A percentile compares a stretch with the other conserved stretches of the same genome.
Conservation (phyloP, 2,329 filamentous ascomycete genomes). For the Aspergillus persii region DNA sequence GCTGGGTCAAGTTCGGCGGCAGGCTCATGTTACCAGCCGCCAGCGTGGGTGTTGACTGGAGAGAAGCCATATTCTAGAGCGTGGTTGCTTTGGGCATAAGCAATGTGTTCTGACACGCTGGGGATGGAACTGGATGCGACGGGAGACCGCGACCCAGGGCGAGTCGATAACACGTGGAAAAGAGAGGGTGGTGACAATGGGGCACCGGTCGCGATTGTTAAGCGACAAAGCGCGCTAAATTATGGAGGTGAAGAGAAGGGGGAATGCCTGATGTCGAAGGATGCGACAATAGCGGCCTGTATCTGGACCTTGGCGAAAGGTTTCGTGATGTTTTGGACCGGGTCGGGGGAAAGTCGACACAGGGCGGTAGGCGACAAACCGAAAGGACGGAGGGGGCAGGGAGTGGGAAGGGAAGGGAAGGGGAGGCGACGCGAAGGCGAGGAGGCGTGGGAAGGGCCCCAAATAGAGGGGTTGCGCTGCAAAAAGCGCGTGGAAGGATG, state of each 20-base stretch:
- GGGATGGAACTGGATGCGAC: conserved; percentile 19
- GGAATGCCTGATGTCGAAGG: conserved; percentile 20
- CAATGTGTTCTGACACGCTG: conserved; percentile 16
- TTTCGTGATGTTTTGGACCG: conserved; percentile 31
- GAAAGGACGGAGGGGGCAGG: conserved; percentile 18
- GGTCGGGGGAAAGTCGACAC: conserved; percentile 12
- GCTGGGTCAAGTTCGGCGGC: conserved; percentile 67
- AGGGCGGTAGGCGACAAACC: conserved; percentile 22
- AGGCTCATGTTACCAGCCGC: conserved; percentile 64
- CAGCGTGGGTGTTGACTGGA: conserved; percentile 69
- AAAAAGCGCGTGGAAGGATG: conserved; percentile 31
- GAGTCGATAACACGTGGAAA: conserved; percentile 19
- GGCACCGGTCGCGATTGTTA: conserved; percentile 25
- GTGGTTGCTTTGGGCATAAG: conserved; percentile 32
- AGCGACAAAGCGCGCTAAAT: conserved; percentile 21
- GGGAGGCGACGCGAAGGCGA: conserved; percentile 18
- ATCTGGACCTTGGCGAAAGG: conserved; percentile 34
- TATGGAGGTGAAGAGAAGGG: conserved; percentile 19
- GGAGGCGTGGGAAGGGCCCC: conserved; percentile 17
- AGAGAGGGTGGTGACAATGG: conserved; percentile 11
- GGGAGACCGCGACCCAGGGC: conserved; percentile 16
- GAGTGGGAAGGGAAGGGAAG: conserved; percentile 13
- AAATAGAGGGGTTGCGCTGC: conserved; percentile 26
- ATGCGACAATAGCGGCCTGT: conserved; percentile 26
- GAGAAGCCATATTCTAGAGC: conserved; percentile 68